Base-by-base conservation (phyloP, 768 basidiomycete species). In the Macrolepiota albuminosa region DNA sequence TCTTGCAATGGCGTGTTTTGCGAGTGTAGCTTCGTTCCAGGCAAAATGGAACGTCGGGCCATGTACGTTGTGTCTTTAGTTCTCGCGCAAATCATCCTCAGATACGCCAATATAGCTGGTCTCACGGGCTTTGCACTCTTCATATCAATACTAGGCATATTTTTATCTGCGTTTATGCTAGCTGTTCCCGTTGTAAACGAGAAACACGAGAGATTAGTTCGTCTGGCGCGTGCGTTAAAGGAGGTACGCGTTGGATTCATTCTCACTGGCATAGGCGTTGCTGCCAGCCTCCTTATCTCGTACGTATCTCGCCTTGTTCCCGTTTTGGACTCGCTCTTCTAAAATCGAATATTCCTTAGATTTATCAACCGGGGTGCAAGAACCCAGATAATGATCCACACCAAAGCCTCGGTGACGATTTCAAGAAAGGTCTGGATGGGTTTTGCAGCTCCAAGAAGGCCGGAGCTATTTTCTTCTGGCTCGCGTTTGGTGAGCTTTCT, bases 391-490 rank as follows among this genome's bases (percentile, higher is more conserved):
- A 90, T 4, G 95, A 97, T 66, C 95, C 95, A 4, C 81, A 93
- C 69, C 87, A 78, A 53, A 70, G 72, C 36, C 79, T 84, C 13
- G 87, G 89, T 21, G 76, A 81, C 34, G 82, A 79, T 59, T 98
- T 89, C 71, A 81, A 81, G 63, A 78, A 78, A 4, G 91, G 77
- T 21, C 77, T 98, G 2, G 73, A 81, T 4, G 85, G 89, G 0
- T 97, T 92, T 91, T 98, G 95, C 73, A 85, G 79, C 63, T 95
- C 95, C 7, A 98, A 97, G 76, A 94, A 93, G 67, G 95, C 95
- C 2, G 91, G 84, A 0, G 85, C 85, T 5, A 84, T 95, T 49
- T 97, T 98, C 74, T 88, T 95, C 70, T 96, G 94, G 95, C 71
- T 93, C 9, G 78, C 84, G 1, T 91, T 92, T 57, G 79, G 92